These are phyloP conservation scores for Solanum raphanifolium DNA, from an alignment of 257 asterid genomes.

Conservation along the genomic window DNA sequence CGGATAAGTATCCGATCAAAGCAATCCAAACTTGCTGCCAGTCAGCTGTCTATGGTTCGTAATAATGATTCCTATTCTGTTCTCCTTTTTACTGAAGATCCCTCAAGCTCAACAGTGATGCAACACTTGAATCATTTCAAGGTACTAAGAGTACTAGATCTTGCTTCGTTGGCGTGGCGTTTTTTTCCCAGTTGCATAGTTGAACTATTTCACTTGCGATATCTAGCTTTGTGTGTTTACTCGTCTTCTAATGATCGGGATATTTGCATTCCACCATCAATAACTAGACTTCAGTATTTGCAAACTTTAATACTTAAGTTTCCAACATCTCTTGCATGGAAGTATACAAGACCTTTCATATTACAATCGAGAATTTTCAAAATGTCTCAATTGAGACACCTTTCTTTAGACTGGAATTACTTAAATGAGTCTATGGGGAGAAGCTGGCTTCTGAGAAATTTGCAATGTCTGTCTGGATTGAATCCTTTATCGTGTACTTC, in stretches of 20 bases:
- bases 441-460: not conserved
- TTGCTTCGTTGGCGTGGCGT: not conserved
- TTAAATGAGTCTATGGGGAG: not conserved
- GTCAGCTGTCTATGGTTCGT: not conserved
- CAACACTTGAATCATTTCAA: not conserved
- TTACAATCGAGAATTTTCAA: not conserved
- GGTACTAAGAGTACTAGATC: not conserved
- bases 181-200: not conserved
- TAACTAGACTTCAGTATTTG: not conserved
- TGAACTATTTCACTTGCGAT: not conserved
- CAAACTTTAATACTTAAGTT: not conserved
- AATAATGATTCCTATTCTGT: not conserved
- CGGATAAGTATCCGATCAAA: not conserved
- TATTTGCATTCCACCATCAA: not conserved
- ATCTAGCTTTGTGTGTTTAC: not conserved
- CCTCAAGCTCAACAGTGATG: not conserved
- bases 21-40: not conserved
- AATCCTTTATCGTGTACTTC: not conserved
- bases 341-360: not conserved
- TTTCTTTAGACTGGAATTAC: not conserved
- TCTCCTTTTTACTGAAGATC: not conserved
- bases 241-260: not conserved
- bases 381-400: not conserved
- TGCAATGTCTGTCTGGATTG: not conserved
- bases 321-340: not conserved